phyloP scores from a whole-genome alignment of 805 yeast species.

The Cyberlindnera japonica region DNA sequence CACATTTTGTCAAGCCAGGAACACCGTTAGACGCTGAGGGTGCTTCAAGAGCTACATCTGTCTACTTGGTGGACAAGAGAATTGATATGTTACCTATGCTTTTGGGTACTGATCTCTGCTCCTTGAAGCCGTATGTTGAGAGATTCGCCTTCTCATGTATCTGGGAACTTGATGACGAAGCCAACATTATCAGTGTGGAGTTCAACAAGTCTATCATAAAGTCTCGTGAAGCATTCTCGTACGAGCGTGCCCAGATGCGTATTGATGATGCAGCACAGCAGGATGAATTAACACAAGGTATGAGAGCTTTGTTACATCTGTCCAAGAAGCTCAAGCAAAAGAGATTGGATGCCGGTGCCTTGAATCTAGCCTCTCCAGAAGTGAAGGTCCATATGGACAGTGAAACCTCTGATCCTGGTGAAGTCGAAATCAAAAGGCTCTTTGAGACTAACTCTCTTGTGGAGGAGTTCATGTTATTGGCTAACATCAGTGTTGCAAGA shows the following conservation, averaged over 20 bases:
- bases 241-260: slow-evolving; percentile 87
- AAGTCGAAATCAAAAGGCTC: slow-evolving; percentile 85
- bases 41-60: slow-evolving; percentile 96
- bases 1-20: slow-evolving; percentile 91
- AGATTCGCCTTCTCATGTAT: slow-evolving; percentile 92
- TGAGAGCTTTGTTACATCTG: slow-evolving; percentile 75
- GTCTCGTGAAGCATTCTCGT: slow-evolving; percentile 92
- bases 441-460: slow-evolving; percentile 93
- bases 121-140: slow-evolving; percentile 91
- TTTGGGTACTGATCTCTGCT: slow-evolving; percentile 93
- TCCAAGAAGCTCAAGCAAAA: slow-evolving; percentile 82
- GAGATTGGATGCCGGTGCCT: slow-evolving; percentile 91
- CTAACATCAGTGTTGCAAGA: slow-evolving; percentile 92
- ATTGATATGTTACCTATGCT: slow-evolving; percentile 97
- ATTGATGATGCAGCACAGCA: slow-evolving; percentile 74
- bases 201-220: slow-evolving; percentile 85
- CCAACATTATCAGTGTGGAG: slow-evolving; percentile 73
- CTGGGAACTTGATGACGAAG: slow-evolving; percentile 90
- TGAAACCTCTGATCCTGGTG: slow-evolving; percentile 95
- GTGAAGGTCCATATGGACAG: slow-evolving; percentile 96
- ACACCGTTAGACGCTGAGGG: slow-evolving; percentile 94
- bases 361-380: slow-evolving; percentile 95
- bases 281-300: slow-evolving; percentile 85
- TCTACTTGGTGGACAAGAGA: slow-evolving; percentile 94
- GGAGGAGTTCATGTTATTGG: slow-evolving; percentile 97